Conservation (phyloP, 176 grass and related monocot genomes). For the Carex scoparia region DNA sequence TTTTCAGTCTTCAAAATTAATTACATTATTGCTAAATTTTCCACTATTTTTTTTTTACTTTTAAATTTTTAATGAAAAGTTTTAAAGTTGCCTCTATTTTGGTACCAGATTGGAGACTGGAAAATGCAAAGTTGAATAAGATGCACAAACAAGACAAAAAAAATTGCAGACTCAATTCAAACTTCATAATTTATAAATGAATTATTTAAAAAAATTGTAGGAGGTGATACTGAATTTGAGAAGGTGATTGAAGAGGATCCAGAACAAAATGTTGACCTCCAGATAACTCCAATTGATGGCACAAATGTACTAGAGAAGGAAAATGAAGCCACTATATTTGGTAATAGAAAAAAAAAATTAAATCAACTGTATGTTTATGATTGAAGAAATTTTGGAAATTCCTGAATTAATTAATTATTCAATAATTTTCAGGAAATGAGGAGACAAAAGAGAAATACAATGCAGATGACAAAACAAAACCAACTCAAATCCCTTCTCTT, state of each 20-base stretch:
- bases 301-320: not conserved
- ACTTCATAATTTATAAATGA: not conserved
- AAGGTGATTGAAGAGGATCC: not conserved
- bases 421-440: conserved; percentile 16
- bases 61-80: not conserved
- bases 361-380: not conserved
- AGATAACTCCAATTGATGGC: not conserved
- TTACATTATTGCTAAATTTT: not conserved
- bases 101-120: not conserved
- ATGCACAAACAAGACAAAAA: not conserved
- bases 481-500: conserved; percentile 3
- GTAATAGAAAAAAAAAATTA: not conserved
- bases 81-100: not conserved
- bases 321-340: not conserved
- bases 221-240: conserved; percentile 22
- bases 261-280: not conserved
- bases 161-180: not conserved
- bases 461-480: conserved; percentile 14
- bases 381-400: not conserved
- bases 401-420: not conserved
- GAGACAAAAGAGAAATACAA: conserved; percentile 7
- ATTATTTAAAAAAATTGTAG: conserved; percentile 18
- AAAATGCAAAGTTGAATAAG: not conserved
- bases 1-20: not conserved
- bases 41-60: not conserved